Percentiles rank a stretch among this genome's conserved stretches.
These are phyloP conservation scores for Hydrangea macrophylla DNA, from an alignment of 148 eudicot genomes.

Conservation along the genomic window DNA sequence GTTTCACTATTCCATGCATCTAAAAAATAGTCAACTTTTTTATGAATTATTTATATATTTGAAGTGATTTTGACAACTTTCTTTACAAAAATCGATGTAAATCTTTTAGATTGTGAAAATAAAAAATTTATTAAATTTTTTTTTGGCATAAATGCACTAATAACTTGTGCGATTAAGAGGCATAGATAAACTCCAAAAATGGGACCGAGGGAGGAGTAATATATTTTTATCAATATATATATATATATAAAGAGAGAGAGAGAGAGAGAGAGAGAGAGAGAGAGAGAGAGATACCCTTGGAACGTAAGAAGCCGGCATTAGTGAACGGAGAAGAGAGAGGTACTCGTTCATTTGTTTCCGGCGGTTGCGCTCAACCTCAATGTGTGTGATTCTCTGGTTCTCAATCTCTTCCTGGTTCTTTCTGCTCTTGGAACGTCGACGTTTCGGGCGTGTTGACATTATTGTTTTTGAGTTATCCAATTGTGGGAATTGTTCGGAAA, in stretches of 20 bases:
- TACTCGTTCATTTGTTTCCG: conserved; percentile 75
- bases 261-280: not conserved
- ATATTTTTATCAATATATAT: not conserved
- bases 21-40: too few relatives aligned
- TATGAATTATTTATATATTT: too few relatives aligned
- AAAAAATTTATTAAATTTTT: too few relatives aligned
- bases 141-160: too few relatives aligned
- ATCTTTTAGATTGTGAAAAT: too few relatives aligned
- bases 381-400: conserved; percentile 78
- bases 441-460: not conserved
- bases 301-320: conserved; percentile 65
- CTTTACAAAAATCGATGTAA: too few relatives aligned
- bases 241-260: not conserved
- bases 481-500: not conserved
- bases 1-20: too few relatives aligned
- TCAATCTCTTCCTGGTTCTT: conserved; percentile 62
- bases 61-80: too few relatives aligned
- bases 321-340: conserved; percentile 35
- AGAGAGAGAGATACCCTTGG: conserved; percentile 44
- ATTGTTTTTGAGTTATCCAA: not conserved
- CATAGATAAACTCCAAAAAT: too few relatives aligned
- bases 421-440: conserved; percentile 10
- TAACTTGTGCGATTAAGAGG: too few relatives aligned
- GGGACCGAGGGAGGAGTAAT: too few relatives aligned
- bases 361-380: conserved; percentile 63